Percentiles rank a stretch among this genome's conserved stretches.
phyloP scores from a whole-genome alignment of 257 asterid genomes.

The Solanum commersonii region DNA sequence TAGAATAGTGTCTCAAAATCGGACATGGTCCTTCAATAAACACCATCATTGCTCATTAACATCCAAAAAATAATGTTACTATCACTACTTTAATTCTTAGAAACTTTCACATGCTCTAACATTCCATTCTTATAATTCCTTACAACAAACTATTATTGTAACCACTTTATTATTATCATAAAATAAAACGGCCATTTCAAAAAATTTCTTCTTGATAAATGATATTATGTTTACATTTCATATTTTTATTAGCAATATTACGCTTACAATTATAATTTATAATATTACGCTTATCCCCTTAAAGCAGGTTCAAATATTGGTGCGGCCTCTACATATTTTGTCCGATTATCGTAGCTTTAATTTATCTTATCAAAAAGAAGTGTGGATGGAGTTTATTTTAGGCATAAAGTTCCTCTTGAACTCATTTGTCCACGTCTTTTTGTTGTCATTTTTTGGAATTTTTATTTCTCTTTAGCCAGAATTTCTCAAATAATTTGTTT shows the following conservation, averaged over 20 bases:
- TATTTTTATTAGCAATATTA: not conserved
- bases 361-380: not conserved
- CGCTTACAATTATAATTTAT: not conserved
- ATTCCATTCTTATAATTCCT: not conserved
- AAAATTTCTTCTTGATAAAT: not conserved
- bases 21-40: not conserved
- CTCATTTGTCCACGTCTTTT: not conserved
- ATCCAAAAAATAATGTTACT: not conserved
- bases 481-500: not conserved
- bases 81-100: not conserved
- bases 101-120: not conserved
- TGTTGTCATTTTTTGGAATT: not conserved
- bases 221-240: not conserved
- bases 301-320: not conserved
- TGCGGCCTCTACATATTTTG: not conserved
- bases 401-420: not conserved
- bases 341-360: not conserved
- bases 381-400: not conserved
- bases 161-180: not conserved
- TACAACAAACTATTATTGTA: not conserved
- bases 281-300: not conserved
- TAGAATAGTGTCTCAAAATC: not conserved
- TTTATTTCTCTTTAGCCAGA: not conserved
- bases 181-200: not conserved
- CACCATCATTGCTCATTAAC: not conserved